Evolutionary conservation across 352 stramenopile genomes (phyloP).

Genomic region (Phytopythium kandeliae): DNA sequence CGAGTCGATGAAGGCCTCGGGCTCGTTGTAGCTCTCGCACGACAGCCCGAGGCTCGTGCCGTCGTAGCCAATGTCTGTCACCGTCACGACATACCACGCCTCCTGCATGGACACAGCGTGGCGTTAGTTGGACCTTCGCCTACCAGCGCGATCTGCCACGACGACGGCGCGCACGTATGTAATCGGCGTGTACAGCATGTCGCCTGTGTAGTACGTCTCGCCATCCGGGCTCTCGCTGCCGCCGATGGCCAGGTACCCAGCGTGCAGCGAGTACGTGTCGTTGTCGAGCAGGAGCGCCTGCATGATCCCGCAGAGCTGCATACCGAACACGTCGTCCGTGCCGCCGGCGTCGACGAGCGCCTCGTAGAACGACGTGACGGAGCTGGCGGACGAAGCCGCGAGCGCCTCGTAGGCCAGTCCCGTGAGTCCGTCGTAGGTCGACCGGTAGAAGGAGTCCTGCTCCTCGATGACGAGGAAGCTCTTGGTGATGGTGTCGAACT

Average conservation of each 20-base stretch:
- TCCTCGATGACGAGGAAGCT: conserved; percentile 70
- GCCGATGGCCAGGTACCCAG: conserved; percentile 58
- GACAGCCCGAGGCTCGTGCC: conserved; percentile 48
- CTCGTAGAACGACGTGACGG: conserved; percentile 49
- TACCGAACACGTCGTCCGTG: conserved; percentile 55
- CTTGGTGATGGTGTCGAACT: conserved; percentile 51
- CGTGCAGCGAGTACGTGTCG: conserved; percentile 43
- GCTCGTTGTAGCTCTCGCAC: conserved; percentile 69
- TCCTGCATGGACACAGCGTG: conserved; percentile 27
- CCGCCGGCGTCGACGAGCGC: conserved; percentile 34
- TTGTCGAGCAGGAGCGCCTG: conserved; percentile 44
- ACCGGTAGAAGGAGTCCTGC: conserved; percentile 69
- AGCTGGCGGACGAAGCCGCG: conserved; percentile 31
- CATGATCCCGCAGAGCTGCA: conserved; percentile 76
- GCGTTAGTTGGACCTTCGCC: neutral
- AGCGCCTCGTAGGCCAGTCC: conserved; percentile 61
- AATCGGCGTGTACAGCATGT: conserved; percentile 81
- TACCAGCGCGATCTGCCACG: neutral
- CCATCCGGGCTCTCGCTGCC: conserved; percentile 48
- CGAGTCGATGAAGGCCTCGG: conserved; percentile 73
- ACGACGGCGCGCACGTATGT: conserved; percentile 25
- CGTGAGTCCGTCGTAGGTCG: conserved; percentile 75
- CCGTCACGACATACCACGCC: conserved; percentile 76
- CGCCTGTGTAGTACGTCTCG: conserved; percentile 49
- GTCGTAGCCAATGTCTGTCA: conserved; percentile 68